A percentile compares a stretch with the other conserved stretches of the same genome.
Conservation (phyloP, 495 filamentous ascomycete species). For the Cenococcum geophilum region DNA sequence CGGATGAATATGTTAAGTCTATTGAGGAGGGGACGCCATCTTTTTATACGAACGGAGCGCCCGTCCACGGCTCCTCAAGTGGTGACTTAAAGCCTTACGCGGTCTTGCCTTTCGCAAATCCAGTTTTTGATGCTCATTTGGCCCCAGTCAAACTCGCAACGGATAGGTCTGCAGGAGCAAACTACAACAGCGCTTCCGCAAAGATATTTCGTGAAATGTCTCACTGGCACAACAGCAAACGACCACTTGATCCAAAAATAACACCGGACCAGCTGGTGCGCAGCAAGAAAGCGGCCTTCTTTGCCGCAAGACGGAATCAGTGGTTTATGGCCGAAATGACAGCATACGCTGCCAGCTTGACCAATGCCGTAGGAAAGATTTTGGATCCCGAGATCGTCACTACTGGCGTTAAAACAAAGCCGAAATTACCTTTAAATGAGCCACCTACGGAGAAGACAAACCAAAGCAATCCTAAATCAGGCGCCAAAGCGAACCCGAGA, state of each 20-base stretch:
- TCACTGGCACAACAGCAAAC: slow-evolving; percentile 61
- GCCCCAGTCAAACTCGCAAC: slow-evolving; percentile 45
- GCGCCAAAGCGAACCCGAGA: slow-evolving; percentile 4
- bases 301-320: slow-evolving; percentile 45
- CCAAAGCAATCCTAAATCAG: slow-evolving; percentile 14
- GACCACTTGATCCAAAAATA: slow-evolving; percentile 40
- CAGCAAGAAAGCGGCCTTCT: slow-evolving; percentile 28
- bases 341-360: slow-evolving; percentile 64
- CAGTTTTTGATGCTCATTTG: slow-evolving; percentile 54
- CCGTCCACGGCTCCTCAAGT: neutral
- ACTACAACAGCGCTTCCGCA: slow-evolving; percentile 18
- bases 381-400: slow-evolving; percentile 59
- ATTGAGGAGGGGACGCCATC: neutral
- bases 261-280: slow-evolving; percentile 18
- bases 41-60: neutral
- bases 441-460: slow-evolving; percentile 36
- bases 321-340: slow-evolving; percentile 56
- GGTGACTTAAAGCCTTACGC: slow-evolving; percentile 16
- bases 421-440: neutral
- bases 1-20: no score
- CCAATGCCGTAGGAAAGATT: slow-evolving; percentile 54
- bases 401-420: slow-evolving; percentile 33
- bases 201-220: slow-evolving; percentile 52
- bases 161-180: slow-evolving; percentile 30
- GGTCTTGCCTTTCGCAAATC: slow-evolving; percentile 57